phyloP scores from a whole-genome alignment of 768 basidiomycete genomes.

The Clavulina sp. region DNA sequence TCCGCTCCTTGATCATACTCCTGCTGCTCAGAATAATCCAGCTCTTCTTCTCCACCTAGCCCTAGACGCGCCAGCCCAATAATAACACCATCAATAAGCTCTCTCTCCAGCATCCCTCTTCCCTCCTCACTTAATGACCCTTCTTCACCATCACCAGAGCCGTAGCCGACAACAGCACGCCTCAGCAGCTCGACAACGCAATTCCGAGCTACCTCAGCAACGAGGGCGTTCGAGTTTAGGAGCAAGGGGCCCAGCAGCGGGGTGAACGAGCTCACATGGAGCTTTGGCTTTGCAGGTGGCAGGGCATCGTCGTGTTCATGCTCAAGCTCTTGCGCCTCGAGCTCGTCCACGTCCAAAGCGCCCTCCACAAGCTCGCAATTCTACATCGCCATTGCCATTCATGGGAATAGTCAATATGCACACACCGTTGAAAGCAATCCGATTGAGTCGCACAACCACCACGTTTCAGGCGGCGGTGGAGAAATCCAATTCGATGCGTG shows the following conservation, averaged over 20 bases:
- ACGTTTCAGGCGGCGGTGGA: background rate
- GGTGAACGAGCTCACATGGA: slow-evolving; percentile 78
- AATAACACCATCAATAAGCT: slow-evolving; percentile 72
- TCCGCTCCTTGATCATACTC: slow-evolving; percentile 11
- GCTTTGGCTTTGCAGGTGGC: slow-evolving; percentile 20
- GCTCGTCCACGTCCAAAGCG: slow-evolving; percentile 12
- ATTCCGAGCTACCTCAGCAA: slow-evolving; percentile 54
- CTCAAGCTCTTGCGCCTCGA: slow-evolving; percentile 14
- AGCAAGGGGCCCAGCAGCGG: slow-evolving; percentile 79
- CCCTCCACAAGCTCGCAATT: slow-evolving; percentile 51
- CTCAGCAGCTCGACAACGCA: slow-evolving; percentile 64
- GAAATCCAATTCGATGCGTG: no score
- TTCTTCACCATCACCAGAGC: slow-evolving; percentile 32
- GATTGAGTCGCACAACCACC: background rate
- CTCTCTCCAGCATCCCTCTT: slow-evolving; percentile 59
- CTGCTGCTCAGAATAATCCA: slow-evolving; percentile 13
- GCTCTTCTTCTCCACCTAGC: slow-evolving; percentile 20
- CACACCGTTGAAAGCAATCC: background rate
- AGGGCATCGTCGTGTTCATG: slow-evolving; percentile 5
- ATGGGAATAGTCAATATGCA: slow-evolving; percentile 15
- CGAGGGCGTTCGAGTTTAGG: slow-evolving; percentile 55
- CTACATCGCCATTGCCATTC: slow-evolving; percentile 26
- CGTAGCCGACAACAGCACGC: slow-evolving; percentile 31
- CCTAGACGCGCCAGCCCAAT: slow-evolving; percentile 76
- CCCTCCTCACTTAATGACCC: slow-evolving; percentile 27